Evolutionary conservation across 495 filamentous ascomycete species (phyloP).

Genomic region (Lentithecium fluviatile): DNA sequence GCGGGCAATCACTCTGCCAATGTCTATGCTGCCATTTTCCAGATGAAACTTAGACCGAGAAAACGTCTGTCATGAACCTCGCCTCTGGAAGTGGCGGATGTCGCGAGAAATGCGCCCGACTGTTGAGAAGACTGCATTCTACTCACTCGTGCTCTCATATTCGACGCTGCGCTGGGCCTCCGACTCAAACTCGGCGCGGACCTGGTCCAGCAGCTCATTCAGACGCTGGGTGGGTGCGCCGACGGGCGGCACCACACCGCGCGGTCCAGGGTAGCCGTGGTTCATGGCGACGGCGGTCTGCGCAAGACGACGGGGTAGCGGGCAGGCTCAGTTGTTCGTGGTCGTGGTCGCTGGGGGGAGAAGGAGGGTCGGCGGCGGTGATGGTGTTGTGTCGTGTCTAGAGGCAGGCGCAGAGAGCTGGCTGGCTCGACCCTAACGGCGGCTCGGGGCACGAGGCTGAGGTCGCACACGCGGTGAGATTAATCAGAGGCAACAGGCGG

Average conservation of each 20-base stretch:
- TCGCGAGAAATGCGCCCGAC: slow-evolving; percentile 4
- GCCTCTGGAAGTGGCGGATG: no score
- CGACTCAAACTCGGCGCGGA: slow-evolving; percentile 85
- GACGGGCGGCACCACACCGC: slow-evolving; percentile 65
- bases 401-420: slow-evolving; percentile 3
- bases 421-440: slow-evolving; percentile 13
- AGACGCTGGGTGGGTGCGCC: slow-evolving; percentile 59
- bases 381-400: neutral
- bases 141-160: slow-evolving; percentile 89
- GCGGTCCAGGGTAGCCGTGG: slow-evolving; percentile 57
- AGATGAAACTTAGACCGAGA: no score
- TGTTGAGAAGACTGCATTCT: slow-evolving; percentile 8
- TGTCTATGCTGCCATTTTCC: no score
- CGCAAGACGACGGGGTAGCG: neutral
- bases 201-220: slow-evolving; percentile 84
- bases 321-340: neutral
- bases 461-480: neutral
- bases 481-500: neutral
- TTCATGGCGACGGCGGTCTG: slow-evolving; percentile 64
- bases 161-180: slow-evolving; percentile 72
- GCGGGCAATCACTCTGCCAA: no score
- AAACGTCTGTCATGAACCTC: no score
- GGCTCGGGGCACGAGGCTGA: slow-evolving; percentile 26
- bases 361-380: neutral
- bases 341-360: neutral